Percentiles rank a stretch among this genome's conserved stretches.
Evolutionary conservation across 805 yeast genomes (phyloP).

Genomic region (Suhomyces sp.): DNA sequence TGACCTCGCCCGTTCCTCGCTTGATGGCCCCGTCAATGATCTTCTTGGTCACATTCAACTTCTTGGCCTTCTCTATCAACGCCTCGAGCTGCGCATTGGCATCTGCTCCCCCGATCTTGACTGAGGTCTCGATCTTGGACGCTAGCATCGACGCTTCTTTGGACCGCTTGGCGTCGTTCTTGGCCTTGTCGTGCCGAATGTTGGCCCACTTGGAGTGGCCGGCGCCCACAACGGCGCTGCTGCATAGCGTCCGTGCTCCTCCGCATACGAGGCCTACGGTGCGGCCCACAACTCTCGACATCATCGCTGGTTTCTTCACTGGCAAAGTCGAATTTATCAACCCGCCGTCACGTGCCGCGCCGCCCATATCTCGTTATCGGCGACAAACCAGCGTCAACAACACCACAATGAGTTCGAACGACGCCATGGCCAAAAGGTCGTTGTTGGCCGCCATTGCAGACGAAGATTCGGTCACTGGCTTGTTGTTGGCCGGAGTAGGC

Average conservation of each 20-base stretch:
- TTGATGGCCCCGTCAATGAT: constrained; percentile 85
- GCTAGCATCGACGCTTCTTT: constrained; percentile 69
- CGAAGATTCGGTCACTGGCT: constrained; percentile 95
- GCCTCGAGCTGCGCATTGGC: constrained; percentile 61
- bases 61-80: constrained; percentile 73
- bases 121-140: constrained; percentile 70
- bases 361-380: too few species aligned
- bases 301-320: neutral
- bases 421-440: constrained; percentile 63
- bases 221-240: constrained; percentile 29
- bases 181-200: constrained; percentile 90
- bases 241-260: constrained; percentile 6
- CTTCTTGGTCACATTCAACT: constrained; percentile 73
- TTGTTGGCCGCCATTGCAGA: constrained; percentile 94
- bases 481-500: constrained; percentile 93
- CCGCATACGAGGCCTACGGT: neutral
- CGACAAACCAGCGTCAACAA: too few species aligned
- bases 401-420: constrained; percentile 21
- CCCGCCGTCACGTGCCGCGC: neutral
- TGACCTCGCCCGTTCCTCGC: constrained; percentile 71
- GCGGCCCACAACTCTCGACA: neutral
- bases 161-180: constrained; percentile 79
- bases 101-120: constrained; percentile 69
- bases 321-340: too few species aligned
- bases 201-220: constrained; percentile 98